Evolutionary conservation across 306 rosid species (phyloP), one percentile per base, ranked within the genome.

Genomic region (Aeschynomene evenia): DNA sequence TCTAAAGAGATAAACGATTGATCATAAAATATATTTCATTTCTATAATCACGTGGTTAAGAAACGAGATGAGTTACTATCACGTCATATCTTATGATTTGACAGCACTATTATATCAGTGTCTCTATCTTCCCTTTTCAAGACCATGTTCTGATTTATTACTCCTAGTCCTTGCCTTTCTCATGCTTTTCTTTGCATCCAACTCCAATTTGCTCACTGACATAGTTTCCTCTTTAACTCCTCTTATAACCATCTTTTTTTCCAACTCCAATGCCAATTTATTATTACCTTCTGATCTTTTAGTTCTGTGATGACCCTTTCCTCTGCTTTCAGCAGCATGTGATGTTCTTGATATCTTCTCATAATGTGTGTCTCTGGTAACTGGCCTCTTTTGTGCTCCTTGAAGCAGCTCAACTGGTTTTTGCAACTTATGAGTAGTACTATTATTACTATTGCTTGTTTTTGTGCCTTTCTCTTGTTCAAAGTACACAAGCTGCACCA

Each of bases 401-500:
- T 72, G 77, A 74, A 63, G 76, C 26, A 83, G 80, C 55, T 76
- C 14, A 39, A 9, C 87, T 62, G 78, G 56, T 36, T 68, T 72
- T 59, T 75, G 83, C 45, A 76, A 72, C 64, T 76, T 81, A 11
- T 74, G 33, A 60, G 54, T 51, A 71, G 66, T 70, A n/a, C n/a
- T n/a, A n/a, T n/a, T n/a, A n/a, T n/a, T n/a, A n/a, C n/a, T n/a
- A n/a, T n/a, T n/a, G n/a, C n/a, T n/a, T n/a, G n/a, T n/a, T n/a
- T 77, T 77, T 6, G 89, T 74, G 34, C 81, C 83, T 80, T 84
- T 86, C 63, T 82, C 96, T 84, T 90, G 91, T 59, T 90, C 95
- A 75, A 79, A 82, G 80, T 79, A 90, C 56, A 90, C 95, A 71
- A 90, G 87, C 58, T 90, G 96, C 81, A 90, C 95, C 22, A 90